phyloP scores from a whole-genome alignment of 1,284 basidiomycete species.

The Ceratorhiza oryzae-sativae region DNA sequence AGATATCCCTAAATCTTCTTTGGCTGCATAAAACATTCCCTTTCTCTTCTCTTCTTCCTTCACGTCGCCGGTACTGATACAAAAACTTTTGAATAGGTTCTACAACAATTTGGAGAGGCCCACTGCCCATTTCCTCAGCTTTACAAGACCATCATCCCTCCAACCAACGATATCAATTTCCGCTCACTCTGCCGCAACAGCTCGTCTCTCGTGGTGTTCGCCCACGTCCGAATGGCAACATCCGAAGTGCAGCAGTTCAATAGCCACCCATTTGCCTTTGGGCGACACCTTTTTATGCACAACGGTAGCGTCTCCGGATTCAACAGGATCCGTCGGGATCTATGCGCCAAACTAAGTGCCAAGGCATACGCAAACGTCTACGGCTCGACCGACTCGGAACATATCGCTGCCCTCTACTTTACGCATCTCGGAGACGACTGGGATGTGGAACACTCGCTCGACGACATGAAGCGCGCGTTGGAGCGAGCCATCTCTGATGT shows the following conservation, averaged over 20 bases:
- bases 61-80: too few species aligned
- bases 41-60: too few species aligned
- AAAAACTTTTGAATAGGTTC: too few species aligned
- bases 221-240: conserved; percentile 52
- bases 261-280: conserved; percentile 54
- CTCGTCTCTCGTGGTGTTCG: conserved; percentile 49
- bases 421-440: conserved; percentile 50
- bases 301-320: conserved; percentile 53
- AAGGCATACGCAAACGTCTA: conserved; percentile 48
- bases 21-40: too few species aligned
- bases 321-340: conserved; percentile 45
- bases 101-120: conserved; percentile 49
- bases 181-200: conserved; percentile 50
- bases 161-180: conserved; percentile 51
- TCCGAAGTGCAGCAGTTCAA: conserved; percentile 48
- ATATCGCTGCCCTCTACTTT: conserved; percentile 53
- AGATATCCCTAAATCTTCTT: too few species aligned
- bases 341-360: conserved; percentile 46
- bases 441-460: conserved; percentile 48
- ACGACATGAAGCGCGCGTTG: conserved; percentile 49
- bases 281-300: conserved; percentile 54
- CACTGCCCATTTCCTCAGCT: conserved; percentile 48
- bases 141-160: conserved; percentile 52
- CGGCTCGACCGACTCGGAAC: conserved; percentile 55
- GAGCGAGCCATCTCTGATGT: conserved; percentile 48